Evolutionary conservation across 2,329 filamentous ascomycete species (phyloP).

Genomic region (Clonostachys rosea): DNA sequence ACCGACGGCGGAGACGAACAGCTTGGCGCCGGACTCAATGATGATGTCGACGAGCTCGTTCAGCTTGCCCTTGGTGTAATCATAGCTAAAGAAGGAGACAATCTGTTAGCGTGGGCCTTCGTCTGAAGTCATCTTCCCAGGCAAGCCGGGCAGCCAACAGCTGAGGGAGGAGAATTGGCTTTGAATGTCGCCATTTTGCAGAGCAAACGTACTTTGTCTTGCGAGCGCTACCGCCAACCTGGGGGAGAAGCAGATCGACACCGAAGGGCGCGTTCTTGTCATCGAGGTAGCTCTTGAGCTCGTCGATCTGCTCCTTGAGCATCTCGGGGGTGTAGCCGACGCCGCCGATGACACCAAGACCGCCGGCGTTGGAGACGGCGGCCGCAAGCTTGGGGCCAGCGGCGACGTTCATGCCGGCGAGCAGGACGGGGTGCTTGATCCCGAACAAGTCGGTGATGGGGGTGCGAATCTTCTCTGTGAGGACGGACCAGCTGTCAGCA

Average conservation of each 20-base stretch:
- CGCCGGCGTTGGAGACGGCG: constrained; percentile 94
- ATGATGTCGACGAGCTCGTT: constrained; percentile 85
- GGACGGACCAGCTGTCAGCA: background rate
- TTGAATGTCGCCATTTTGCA: background rate
- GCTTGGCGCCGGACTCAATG: constrained; percentile 83
- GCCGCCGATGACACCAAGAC: constrained; percentile 93
- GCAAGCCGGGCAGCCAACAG: too few relatives aligned
- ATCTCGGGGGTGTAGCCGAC: constrained; percentile 96
- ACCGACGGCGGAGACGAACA: constrained; percentile 96
- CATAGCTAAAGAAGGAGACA: constrained; percentile 61
- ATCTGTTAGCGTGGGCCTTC: background rate
- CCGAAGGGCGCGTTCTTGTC: constrained; percentile 96
- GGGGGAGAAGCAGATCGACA: constrained; percentile 87
- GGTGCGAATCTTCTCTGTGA: constrained; percentile 65
- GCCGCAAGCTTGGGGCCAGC: constrained; percentile 94
- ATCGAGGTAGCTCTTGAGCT: constrained; percentile 81
- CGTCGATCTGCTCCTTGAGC: constrained; percentile 89
- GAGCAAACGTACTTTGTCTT: constrained; percentile 72
- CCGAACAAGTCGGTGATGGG: constrained; percentile 92
- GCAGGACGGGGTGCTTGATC: constrained; percentile 93
- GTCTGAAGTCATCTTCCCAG: background rate
- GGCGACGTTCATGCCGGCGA: constrained; percentile 99
- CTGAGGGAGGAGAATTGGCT: constrained; percentile 1
- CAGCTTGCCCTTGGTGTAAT: constrained; percentile 99
- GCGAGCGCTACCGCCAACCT: constrained; percentile 88